A percentile compares a stretch with the other conserved stretches of the same genome.
Evolutionary conservation across 208 protist species (phyloP).

Genomic region (Leishmania tarentolae): DNA sequence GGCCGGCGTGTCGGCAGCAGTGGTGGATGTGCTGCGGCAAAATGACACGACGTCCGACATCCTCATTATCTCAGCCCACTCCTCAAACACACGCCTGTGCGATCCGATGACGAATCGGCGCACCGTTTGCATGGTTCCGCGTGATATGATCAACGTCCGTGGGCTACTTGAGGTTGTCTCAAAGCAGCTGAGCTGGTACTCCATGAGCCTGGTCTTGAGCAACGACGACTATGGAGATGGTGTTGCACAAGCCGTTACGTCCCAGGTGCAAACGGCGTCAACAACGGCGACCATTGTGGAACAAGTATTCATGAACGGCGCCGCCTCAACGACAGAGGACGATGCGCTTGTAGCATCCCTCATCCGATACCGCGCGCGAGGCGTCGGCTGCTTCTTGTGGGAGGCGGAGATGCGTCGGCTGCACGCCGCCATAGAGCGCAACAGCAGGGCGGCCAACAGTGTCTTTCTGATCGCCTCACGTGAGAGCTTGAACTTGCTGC

Average conservation of each 20-base stretch:
- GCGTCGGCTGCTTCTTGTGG: conserved; percentile 68
- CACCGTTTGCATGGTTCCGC: conserved; percentile 79
- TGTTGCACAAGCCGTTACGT: conserved; percentile 43
- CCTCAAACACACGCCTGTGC: conserved; percentile 69
- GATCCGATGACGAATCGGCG: conserved; percentile 55
- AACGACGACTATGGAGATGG: conserved; percentile 65
- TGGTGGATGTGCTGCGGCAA: conserved; percentile 64
- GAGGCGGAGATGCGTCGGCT: conserved; percentile 60
- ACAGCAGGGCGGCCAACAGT: conserved; percentile 21
- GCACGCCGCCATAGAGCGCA: conserved; percentile 44
- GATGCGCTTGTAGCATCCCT: conserved; percentile 55
- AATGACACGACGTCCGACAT: conserved; percentile 44
- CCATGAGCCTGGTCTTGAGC: conserved; percentile 68
- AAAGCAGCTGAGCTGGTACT: conserved; percentile 71
- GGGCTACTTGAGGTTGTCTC: conserved; percentile 67
- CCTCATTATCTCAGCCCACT: conserved; percentile 62
- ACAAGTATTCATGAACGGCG: conserved; percentile 60
- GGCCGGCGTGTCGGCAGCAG: conserved; percentile 57
- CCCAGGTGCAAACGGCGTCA: conserved; percentile 46
- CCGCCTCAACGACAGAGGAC: conserved; percentile 49
- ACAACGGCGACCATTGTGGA: conserved; percentile 70
- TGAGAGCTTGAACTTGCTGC: conserved; percentile 65
- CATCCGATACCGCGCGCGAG: conserved; percentile 44
- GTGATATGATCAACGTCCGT: conserved; percentile 69
- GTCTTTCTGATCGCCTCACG: conserved; percentile 74